Percentiles rank a stretch among this genome's conserved stretches.
phyloP scores from a whole-genome alignment of 352 stramenopile species.

The Phytophthora pini region DNA sequence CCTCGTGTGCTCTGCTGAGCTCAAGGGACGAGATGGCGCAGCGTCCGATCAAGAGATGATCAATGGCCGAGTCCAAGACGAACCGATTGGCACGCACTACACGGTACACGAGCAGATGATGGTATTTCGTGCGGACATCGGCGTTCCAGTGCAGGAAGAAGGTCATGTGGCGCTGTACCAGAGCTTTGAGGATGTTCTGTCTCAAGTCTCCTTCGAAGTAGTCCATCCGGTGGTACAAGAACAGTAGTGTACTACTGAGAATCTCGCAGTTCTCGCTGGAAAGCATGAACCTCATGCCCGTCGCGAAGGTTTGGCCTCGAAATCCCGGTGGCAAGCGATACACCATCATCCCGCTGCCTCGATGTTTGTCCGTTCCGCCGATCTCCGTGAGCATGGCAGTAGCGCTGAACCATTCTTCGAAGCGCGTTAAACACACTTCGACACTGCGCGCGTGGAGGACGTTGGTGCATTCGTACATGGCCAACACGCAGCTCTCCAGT shows the following conservation, averaged over 20 bases:
- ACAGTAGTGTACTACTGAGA: constrained; percentile 63
- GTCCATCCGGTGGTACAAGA: constrained; percentile 79
- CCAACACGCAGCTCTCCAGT: constrained; percentile 69
- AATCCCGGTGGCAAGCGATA: constrained; percentile 59
- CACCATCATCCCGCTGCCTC: constrained; percentile 36
- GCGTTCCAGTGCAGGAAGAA: constrained; percentile 84
- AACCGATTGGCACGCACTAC: constrained; percentile 65
- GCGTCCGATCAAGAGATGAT: constrained; percentile 69
- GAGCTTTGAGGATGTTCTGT: constrained; percentile 66
- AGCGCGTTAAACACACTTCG: constrained; percentile 55
- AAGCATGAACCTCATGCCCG: constrained; percentile 72
- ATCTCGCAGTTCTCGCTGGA: constrained; percentile 80
- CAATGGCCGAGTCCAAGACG: constrained; percentile 67
- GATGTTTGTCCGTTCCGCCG: constrained; percentile 19
- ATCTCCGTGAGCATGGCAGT: constrained; percentile 41
- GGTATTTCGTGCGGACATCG: constrained; percentile 74
- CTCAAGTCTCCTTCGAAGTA: constrained; percentile 76
- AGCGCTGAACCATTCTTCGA: constrained; percentile 78
- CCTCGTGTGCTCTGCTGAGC: constrained; percentile 21
- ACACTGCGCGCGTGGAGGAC: constrained; percentile 70
- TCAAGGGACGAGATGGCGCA: constrained; percentile 54
- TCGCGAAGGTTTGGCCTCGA: constrained; percentile 57
- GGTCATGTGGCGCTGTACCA: constrained; percentile 80
- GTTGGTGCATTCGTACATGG: constrained; percentile 81
- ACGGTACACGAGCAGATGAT: constrained; percentile 80